Base-by-base conservation (phyloP, 2,329 filamentous ascomycete species). In the Penicillium sp. region DNA sequence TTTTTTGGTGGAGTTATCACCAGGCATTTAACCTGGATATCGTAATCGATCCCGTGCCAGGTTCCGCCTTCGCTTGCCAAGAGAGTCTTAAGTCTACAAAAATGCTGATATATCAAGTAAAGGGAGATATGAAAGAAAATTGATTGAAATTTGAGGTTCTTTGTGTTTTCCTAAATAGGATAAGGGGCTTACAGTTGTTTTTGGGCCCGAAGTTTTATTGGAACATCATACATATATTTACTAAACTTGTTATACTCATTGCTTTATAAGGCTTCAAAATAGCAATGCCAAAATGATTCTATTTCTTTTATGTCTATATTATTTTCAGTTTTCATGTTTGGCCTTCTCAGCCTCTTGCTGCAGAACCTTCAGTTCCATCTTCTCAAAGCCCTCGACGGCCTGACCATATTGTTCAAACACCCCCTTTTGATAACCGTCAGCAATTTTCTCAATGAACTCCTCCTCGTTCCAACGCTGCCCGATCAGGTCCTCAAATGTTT, bases 401-500 rank as follows among this genome's bases (percentile, higher is more conserved):
- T 82, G 78, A 0, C 89, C 91, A 74, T 97, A 97, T 71, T 77
- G 77, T 72, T 90, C 84, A 76, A 90, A 97, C 2, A 87, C 78
- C 0, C 84, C 88, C 61, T 86, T 76, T 60, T 85, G 82, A 75
- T 92, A 99, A 2, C 94, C 93, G 2, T 88, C 84, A 38, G 88
- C 90, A 42, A 97, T 88, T 77, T 84, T 90, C 76, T 89, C 84
- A 12, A 96, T 87, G 61, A 92, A 91, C 0, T 86, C 87, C 62
- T 88, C 87, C 75, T 96, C 93, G 58, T 84, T 85, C 94, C 94
- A 99, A 60, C 94, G 81, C 69, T 79, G 79, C 8, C 88, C 90
- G 59, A 99, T 88, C 61, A 96, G 80, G 58, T 93, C 88, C 70
- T 97, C 94, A 76, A 97, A 97, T 4, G 83, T 90, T 82, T 96